Evolutionary conservation across 306 rosid species (phyloP).

Genomic region (Fagus crenata): DNA sequence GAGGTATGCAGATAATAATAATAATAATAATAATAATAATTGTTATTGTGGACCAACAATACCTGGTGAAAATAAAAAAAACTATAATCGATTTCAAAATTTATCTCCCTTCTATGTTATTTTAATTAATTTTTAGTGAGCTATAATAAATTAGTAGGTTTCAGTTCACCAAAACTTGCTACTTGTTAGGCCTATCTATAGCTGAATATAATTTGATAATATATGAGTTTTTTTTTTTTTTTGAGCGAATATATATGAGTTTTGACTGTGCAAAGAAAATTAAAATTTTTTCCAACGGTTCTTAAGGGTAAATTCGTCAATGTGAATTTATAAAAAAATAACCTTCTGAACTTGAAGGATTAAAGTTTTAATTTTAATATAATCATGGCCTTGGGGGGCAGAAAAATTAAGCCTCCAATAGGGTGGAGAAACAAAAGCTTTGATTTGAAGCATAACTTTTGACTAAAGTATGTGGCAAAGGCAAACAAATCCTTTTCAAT

Average conservation of each 20-base stretch:
- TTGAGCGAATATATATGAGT: no score
- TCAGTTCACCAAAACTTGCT: not conserved
- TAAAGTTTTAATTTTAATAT: constrained; percentile 20
- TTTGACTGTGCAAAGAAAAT: not conserved
- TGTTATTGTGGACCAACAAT: no score
- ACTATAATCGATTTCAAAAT: no score
- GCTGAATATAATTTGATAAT: not conserved
- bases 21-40: no score
- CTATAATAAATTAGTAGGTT: no score
- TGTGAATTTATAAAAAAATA: constrained; percentile 11
- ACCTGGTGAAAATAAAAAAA: no score
- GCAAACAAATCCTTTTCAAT: constrained; percentile 24
- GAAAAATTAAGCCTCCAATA: constrained; percentile 36
- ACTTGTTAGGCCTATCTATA: constrained; percentile 16
- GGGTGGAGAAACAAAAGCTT: constrained; percentile 35
- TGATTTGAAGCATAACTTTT: constrained; percentile 53
- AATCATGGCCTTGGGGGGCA: constrained; percentile 33
- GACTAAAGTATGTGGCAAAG: constrained; percentile 31
- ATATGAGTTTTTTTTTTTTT: no score
- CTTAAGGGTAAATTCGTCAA: constrained; percentile 32
- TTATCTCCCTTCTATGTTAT: no score
- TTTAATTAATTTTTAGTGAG: no score
- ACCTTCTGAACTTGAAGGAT: constrained; percentile 5
- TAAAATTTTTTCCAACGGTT: constrained; percentile 23
- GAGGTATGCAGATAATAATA: no score